Base-by-base conservation (phyloP, 2,329 filamentous ascomycete genomes). In the Eutypella sp. region DNA sequence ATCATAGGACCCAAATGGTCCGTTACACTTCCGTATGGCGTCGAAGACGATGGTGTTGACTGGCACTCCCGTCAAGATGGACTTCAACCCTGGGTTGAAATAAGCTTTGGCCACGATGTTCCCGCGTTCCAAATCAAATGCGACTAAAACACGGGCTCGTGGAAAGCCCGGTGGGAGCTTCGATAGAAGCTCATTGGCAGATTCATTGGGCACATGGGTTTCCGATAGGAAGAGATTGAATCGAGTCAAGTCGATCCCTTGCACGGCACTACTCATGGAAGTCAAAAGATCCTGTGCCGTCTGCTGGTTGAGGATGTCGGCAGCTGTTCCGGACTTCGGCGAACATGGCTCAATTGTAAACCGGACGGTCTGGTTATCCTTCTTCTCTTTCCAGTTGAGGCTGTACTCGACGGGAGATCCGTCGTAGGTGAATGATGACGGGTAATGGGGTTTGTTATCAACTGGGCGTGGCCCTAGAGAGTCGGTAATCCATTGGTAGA, bases 301-400 rank as follows among this genome's bases (percentile, higher is more conserved):
- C 2, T 13, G 13, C 20, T 50, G 42, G 36, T 50, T 47, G 3
- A 47, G 13, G 16, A 22, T 45, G 18, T 50, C 48, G 10, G 27
- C 15, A 15, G 42, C 16, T 0, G 45, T 45, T 1, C 48, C 48
- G 5, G 48, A n/a, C 34, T 24, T 9, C 4, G 3, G 15, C 2
- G 42, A 18, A 7, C 4, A 10, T 9, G 48, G 39, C 22, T 50
- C 48, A 15, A 34, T 42, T 4, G 45, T 47, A n/a, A 47, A 50
- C 2, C 48, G 45, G n/a, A 50, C 34, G 2, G 41, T 47, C 13
- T 43, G 45, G 3, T 7, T 13, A 6, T 22, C 7, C 3, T 18
- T 41, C 19, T 43, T 47, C 45, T 47, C 45, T n/a, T 47, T 50
- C 48, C 48, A 50, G 40, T 50, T 47, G 18, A 47, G 33, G 15